Percentiles rank a stretch among this genome's conserved stretches.
Conservation (phyloP, 768 basidiomycete genomes). For the Lepiota subincarnata region DNA sequence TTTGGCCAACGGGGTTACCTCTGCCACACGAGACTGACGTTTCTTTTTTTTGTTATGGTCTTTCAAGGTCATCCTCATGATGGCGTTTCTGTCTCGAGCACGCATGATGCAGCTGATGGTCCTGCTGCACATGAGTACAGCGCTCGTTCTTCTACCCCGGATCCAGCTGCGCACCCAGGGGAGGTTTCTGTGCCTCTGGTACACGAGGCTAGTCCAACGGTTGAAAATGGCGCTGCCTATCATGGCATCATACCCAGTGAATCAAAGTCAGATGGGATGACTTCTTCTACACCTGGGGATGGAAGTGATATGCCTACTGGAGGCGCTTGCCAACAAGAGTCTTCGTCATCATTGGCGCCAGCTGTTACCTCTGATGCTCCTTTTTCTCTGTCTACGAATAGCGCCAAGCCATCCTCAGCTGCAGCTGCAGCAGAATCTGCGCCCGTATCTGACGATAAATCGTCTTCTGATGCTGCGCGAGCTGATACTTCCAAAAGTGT, state of each 20-base stretch:
- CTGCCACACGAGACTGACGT: slow-evolving; percentile 59
- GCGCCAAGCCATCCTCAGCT: neutral
- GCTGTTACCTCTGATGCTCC: slow-evolving; percentile 3
- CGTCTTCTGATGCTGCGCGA: slow-evolving; percentile 32
- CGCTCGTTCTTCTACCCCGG: slow-evolving; percentile 10
- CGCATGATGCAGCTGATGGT: slow-evolving; percentile 24
- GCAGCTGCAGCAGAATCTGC: slow-evolving; percentile 32
- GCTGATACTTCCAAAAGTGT: slow-evolving; percentile 33
- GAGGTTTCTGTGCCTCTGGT: too few relatives aligned
- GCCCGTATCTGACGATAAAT: slow-evolving; percentile 48
- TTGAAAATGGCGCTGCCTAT: slow-evolving; percentile 8
- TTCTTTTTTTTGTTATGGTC: slow-evolving; percentile 18
- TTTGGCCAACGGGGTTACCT: slow-evolving; percentile 32
- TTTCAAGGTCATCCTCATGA: slow-evolving; percentile 46
- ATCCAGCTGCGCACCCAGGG: too few relatives aligned
- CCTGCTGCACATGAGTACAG: slow-evolving; percentile 12
- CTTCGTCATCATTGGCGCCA: neutral
- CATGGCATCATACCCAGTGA: neutral
- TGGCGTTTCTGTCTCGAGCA: slow-evolving; percentile 38
- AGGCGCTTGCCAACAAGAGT: neutral
- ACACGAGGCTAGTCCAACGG: neutral
- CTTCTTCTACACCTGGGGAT: slow-evolving; percentile 1
- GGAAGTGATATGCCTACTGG: neutral
- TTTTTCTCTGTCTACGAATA: slow-evolving; percentile 8
- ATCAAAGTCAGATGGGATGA: slow-evolving; percentile 9